phyloP scores from a whole-genome alignment of 2,329 filamentous ascomycete genomes.

The Clonostachys rhizophaga region DNA sequence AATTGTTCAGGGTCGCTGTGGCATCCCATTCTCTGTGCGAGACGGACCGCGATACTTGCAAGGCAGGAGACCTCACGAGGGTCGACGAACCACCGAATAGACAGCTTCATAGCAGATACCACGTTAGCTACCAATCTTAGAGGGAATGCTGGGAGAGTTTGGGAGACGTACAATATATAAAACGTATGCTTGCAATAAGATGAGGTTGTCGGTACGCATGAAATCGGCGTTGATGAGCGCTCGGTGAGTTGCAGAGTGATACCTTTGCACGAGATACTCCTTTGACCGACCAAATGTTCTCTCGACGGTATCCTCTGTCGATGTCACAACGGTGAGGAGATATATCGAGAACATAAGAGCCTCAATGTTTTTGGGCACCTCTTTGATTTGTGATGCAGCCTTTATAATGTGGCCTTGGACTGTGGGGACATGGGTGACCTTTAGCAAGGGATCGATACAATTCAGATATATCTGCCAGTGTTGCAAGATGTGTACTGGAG shows the following conservation, averaged over 20 bases:
- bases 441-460: constrained; percentile 65
- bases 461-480: constrained; percentile 67
- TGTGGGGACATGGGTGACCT: constrained; percentile 63
- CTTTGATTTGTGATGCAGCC: constrained; percentile 49
- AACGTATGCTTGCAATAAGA: constrained; percentile 62
- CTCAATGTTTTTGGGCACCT: constrained; percentile 54
- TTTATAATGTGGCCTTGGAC: constrained; percentile 60
- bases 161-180: constrained; percentile 55
- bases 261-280: constrained; percentile 43
- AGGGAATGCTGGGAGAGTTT: constrained; percentile 1
- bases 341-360: constrained; percentile 67
- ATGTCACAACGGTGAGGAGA: constrained; percentile 50
- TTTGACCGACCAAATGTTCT: constrained; percentile 50
- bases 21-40: constrained; percentile 65
- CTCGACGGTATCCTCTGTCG: constrained; percentile 52
- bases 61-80: constrained; percentile 44
- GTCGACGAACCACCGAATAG: constrained; percentile 52
- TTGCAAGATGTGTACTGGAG: constrained; percentile 54
- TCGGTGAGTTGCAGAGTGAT: constrained; percentile 55
- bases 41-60: constrained; percentile 61
- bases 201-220: constrained; percentile 60
- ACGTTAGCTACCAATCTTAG: constrained; percentile 2
- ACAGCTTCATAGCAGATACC: constrained; percentile 12
- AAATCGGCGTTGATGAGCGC: constrained; percentile 64
- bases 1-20: constrained; percentile 56